These are phyloP conservation scores for Peziza echinospora DNA, from an alignment of 495 filamentous ascomycete species.

Conservation along the genomic window DNA sequence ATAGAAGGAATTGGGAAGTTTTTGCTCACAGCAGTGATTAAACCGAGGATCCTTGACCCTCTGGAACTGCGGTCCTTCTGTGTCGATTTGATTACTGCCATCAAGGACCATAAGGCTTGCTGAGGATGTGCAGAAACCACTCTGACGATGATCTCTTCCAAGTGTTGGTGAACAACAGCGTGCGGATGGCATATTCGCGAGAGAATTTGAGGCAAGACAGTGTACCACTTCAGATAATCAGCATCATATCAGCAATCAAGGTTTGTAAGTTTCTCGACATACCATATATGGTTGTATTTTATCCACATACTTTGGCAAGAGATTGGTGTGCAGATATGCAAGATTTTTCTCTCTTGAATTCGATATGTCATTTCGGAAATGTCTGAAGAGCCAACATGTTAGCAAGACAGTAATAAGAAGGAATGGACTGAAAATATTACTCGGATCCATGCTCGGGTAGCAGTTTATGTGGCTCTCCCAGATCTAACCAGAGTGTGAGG, in stretches of 20 bases:
- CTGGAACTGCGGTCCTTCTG: slow-evolving; percentile 30
- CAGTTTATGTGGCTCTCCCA: slow-evolving; percentile 46
- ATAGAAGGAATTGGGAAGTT: too few species aligned
- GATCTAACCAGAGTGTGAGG: slow-evolving; percentile 81
- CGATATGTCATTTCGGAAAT: too few species aligned
- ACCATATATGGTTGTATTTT: slow-evolving; percentile 58
- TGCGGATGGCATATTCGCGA: slow-evolving; percentile 79
- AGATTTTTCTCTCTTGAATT: too few species aligned
- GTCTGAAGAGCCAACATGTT: too few species aligned
- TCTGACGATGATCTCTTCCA: slow-evolving; percentile 59
- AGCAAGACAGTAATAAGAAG: too few species aligned
- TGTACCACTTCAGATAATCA: slow-evolving; percentile 55
- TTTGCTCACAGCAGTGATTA: too few species aligned
- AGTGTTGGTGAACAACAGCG: slow-evolving; percentile 43
- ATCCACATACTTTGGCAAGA: slow-evolving; percentile 48
- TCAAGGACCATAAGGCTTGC: slow-evolving; percentile 81
- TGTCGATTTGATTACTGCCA: slow-evolving; percentile 49
- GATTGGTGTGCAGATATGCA: too few species aligned
- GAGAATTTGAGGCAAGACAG: slow-evolving; percentile 75
- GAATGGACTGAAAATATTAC: too few species aligned
- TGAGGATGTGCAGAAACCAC: slow-evolving; percentile 61
- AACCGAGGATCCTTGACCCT: slow-evolving; percentile 29
- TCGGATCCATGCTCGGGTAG: slow-evolving; percentile 41
- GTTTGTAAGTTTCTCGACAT: not conserved
- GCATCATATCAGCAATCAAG: not conserved